Percentiles rank a stretch among this genome's conserved stretches.
Evolutionary conservation across 2,329 filamentous ascomycete genomes (phyloP).

Genomic region (Talaromyces funiculosus): DNA sequence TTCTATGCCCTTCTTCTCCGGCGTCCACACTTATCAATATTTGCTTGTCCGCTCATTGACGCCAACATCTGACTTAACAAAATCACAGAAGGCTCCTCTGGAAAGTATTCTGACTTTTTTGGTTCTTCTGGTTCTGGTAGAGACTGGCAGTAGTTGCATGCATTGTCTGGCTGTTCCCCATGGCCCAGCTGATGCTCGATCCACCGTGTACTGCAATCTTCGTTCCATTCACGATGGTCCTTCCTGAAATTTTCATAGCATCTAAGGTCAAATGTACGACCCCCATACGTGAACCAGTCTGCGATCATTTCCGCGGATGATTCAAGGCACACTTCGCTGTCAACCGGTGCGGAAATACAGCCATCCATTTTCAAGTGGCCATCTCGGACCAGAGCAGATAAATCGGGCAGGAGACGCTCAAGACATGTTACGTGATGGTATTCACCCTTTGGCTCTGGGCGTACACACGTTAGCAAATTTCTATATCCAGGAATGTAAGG

Average conservation of each 20-base stretch:
- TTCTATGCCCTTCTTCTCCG: neutral
- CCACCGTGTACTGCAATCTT: neutral
- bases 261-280: neutral
- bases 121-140: neutral
- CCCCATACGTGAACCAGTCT: neutral
- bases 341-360: neutral
- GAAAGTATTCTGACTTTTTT: neutral
- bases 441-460: neutral
- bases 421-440: conserved; percentile 2
- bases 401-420: neutral
- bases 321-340: neutral
- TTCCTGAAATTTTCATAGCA: neutral
- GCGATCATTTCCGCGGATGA: neutral
- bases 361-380: neutral
- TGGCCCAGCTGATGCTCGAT: neutral
- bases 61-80: neutral
- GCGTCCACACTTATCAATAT: neutral
- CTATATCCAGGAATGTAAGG: neutral
- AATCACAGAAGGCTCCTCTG: neutral
- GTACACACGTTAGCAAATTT: neutral
- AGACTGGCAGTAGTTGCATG: neutral
- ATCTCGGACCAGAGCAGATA: neutral
- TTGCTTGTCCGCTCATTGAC: neutral
- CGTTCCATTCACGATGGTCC: neutral
- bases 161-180: neutral